Percentiles rank a stretch among this genome's conserved stretches.
These are phyloP conservation scores for Cicer arietinum DNA, from an alignment of 306 rosid genomes.

Conservation along the genomic window DNA sequence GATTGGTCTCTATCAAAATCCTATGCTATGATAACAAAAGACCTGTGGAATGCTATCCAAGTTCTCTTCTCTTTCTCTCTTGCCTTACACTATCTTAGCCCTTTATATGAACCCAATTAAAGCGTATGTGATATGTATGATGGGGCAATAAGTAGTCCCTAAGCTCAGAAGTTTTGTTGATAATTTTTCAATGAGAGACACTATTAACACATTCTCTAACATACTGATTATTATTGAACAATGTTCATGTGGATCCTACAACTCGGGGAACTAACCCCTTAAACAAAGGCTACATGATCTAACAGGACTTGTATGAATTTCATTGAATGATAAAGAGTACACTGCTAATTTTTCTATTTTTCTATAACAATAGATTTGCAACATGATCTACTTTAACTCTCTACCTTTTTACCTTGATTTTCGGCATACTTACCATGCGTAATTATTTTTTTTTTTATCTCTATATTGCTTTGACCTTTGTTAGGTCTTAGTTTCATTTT, in stretches of 20 bases:
- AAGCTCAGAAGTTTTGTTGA: neutral
- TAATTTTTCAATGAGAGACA: neutral
- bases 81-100: neutral
- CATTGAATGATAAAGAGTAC: neutral
- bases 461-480: constrained; percentile 3
- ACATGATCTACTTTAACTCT: neutral
- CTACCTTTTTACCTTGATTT: constrained; percentile 22
- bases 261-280: neutral
- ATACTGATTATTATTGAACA: neutral
- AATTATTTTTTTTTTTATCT: neutral
- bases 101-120: neutral
- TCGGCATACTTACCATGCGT: neutral
- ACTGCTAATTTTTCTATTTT: neutral
- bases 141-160: neutral
- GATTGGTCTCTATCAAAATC: constrained; percentile 25
- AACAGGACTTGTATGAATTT: neutral
- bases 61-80: neutral
- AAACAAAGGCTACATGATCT: neutral
- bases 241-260: neutral
- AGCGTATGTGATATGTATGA: neutral
- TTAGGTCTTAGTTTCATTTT: constrained; percentile 18
- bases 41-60: neutral
- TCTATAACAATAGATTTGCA: constrained; percentile 10
- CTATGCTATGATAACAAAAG: constrained; percentile 1
- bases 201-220: neutral